Conservation (phyloP, 2,329 filamentous ascomycete species). For the Beauveria scarabaeidicola region DNA sequence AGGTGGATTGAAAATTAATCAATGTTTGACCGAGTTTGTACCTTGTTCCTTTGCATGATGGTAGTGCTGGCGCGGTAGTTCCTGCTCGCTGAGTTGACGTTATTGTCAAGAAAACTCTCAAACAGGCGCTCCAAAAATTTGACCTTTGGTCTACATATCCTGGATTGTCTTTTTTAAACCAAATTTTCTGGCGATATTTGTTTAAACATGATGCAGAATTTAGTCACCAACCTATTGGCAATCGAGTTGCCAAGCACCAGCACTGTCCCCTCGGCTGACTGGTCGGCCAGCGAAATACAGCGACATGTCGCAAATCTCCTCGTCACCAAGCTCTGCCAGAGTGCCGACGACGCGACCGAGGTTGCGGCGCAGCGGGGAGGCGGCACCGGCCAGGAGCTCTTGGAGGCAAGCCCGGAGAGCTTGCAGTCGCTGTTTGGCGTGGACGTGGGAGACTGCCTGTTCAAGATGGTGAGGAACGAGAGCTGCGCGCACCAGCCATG, state of each 20-base stretch:
- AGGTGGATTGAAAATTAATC: not conserved
- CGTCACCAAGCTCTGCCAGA: not conserved
- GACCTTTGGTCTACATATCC: not conserved
- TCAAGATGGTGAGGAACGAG: not conserved
- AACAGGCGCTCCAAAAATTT: not conserved
- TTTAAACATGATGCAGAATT: not conserved
- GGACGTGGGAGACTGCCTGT: not conserved
- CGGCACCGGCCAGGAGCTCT: not conserved
- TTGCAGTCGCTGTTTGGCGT: not conserved
- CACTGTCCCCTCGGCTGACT: not conserved
- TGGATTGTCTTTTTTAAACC: not conserved
- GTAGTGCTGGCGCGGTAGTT: not conserved
- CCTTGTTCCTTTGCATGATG: not conserved
- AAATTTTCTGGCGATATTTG: not conserved
- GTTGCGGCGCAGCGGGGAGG: not conserved
- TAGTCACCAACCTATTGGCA: not conserved
- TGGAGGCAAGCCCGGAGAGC: not conserved
- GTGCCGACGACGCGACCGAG: not conserved
- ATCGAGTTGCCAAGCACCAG: not conserved
- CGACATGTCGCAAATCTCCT: not conserved
- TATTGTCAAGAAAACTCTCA: not conserved
- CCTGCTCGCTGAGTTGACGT: not conserved
- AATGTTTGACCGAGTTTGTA: not conserved
- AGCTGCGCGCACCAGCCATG: not conserved
- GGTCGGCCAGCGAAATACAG: not conserved